A percentile compares a stretch with the other conserved stretches of the same genome.
Evolutionary conservation across 2,329 filamentous ascomycete genomes (phyloP).

Genomic region (Cladosporium sp.): DNA sequence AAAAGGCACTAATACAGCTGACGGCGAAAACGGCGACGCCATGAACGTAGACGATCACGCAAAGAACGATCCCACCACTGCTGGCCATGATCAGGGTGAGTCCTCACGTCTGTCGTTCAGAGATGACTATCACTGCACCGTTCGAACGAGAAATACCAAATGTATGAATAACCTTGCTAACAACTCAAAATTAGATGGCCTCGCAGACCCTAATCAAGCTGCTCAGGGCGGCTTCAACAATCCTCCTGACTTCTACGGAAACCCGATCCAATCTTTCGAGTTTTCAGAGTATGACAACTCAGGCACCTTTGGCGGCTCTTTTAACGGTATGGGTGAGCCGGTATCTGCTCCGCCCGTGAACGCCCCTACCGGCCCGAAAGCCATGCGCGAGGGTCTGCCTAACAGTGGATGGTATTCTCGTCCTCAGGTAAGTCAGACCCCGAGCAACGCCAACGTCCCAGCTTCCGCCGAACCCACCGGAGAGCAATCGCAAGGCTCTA

Average conservation of each 20-base stretch:
- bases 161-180: not conserved
- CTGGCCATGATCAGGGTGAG: not conserved
- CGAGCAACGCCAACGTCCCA: not conserved
- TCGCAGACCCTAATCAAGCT: not conserved
- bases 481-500: slow-evolving; percentile 6
- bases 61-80: slow-evolving; percentile 10
- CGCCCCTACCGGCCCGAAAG: slow-evolving; percentile 88
- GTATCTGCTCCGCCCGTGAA: slow-evolving; percentile 28
- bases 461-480: not conserved
- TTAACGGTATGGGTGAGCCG: slow-evolving; percentile 3
- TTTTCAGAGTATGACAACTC: slow-evolving; percentile 17
- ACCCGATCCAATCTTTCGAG: slow-evolving; percentile 3
- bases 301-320: slow-evolving; percentile 37
- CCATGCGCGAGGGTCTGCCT: slow-evolving; percentile 82
- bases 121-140: no score
- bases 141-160: no score
- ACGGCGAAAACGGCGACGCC: slow-evolving; percentile 4
- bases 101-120: not conserved
- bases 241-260: slow-evolving; percentile 2
- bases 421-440: slow-evolving; percentile 12
- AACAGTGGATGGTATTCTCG: slow-evolving; percentile 62
- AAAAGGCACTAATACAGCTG: slow-evolving; percentile 25
- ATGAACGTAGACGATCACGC: slow-evolving; percentile 11
- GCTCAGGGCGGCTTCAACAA: slow-evolving; percentile 3
- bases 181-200: not conserved